phyloP scores from a whole-genome alignment of 179 eudicot genomes.

The Patellifolia procumbens region DNA sequence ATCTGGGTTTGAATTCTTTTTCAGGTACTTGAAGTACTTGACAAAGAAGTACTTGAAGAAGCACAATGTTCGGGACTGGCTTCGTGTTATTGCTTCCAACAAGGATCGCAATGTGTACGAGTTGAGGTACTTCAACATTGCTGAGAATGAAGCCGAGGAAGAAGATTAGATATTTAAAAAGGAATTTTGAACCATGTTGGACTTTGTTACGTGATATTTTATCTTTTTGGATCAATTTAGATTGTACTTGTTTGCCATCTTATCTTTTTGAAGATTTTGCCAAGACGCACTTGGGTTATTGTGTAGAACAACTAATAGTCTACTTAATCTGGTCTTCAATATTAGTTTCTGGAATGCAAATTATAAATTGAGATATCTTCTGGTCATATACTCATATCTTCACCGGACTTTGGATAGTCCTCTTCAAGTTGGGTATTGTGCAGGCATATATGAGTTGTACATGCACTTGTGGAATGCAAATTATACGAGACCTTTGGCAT shows the following conservation, averaged over 20 bases:
- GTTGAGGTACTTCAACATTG: slow-evolving; percentile 37
- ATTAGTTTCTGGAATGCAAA: slow-evolving; percentile 14
- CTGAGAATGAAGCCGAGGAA: slow-evolving; percentile 38
- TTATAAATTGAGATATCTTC: not conserved
- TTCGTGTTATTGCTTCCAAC: slow-evolving; percentile 41
- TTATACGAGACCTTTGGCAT: no score
- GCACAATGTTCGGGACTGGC: slow-evolving; percentile 41
- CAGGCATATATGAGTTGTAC: no score
- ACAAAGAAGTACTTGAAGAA: slow-evolving; percentile 41
- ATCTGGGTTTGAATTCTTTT: not conserved
- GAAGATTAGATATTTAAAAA: slow-evolving; percentile 26
- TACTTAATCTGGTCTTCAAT: not conserved
- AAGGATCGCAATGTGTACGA: slow-evolving; percentile 36
- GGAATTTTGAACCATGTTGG: not conserved
- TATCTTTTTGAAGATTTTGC: slow-evolving; percentile 17
- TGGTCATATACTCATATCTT: not conserved
- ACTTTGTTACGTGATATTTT: not conserved
- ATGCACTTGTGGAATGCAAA: no score
- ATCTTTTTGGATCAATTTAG: slow-evolving; percentile 13
- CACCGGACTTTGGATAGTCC: no score
- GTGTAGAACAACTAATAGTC: slow-evolving; percentile 13
- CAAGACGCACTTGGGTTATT: slow-evolving; percentile 11
- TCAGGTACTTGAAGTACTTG: slow-evolving; percentile 40
- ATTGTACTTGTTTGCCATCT: slow-evolving; percentile 19
- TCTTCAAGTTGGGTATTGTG: no score